Conservation (phyloP, 208 protist species). For the Leishmania braziliensis region DNA sequence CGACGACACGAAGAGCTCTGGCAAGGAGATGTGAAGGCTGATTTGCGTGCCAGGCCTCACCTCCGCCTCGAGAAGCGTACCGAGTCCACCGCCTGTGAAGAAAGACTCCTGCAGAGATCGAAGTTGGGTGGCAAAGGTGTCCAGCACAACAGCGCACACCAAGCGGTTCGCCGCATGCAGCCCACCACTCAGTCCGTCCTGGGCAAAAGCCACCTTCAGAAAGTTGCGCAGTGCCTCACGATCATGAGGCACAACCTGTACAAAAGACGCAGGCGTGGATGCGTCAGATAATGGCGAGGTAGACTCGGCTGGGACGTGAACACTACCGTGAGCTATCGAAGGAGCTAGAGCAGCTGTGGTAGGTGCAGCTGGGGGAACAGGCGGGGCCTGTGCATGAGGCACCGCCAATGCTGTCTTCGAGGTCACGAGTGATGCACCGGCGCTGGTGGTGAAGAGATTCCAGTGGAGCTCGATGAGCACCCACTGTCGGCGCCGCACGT, state of each 20-base stretch:
- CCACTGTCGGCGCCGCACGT: constrained; percentile 44
- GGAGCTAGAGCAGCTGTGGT: neutral
- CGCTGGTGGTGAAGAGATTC: constrained; percentile 42
- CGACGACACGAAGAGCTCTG: constrained; percentile 5
- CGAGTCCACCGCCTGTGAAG: constrained; percentile 53
- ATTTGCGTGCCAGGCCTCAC: constrained; percentile 70
- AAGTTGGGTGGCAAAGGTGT: constrained; percentile 60
- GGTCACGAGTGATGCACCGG: constrained; percentile 20
- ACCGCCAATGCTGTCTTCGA: neutral
- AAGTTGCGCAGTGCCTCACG: constrained; percentile 45
- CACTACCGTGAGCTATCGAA: neutral
- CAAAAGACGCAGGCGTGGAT: neutral
- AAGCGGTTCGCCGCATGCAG: constrained; percentile 57
- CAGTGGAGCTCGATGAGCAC: constrained; percentile 52
- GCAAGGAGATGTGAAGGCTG: constrained; percentile 36
- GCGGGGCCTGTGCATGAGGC: neutral
- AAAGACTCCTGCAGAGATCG: constrained; percentile 36
- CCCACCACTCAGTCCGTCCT: constrained; percentile 61
- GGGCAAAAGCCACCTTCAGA: constrained; percentile 43
- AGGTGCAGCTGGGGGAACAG: neutral
- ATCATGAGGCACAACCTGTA: constrained; percentile 37
- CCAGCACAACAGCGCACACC: constrained; percentile 62
- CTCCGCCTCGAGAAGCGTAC: constrained; percentile 39
- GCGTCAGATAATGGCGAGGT: neutral
- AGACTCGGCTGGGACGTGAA: neutral